Evolutionary conservation across 345 rosid species (phyloP).

Genomic region (Hevea brasiliensis): DNA sequence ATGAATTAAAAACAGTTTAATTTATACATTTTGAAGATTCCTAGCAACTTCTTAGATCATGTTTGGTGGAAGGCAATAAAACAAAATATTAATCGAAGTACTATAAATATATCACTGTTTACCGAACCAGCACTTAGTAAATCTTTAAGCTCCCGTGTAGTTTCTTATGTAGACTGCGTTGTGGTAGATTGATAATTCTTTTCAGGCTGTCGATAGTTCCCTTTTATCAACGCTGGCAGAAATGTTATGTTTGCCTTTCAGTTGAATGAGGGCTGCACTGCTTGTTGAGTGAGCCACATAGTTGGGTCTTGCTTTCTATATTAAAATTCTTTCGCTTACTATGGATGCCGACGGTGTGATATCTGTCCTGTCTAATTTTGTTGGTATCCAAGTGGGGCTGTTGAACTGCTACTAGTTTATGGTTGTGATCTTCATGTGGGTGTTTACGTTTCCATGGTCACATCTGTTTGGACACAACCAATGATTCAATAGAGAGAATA

Average conservation of each 20-base stretch:
- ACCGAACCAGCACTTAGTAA: neutral
- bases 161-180: neutral
- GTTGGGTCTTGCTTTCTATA: neutral
- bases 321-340: neutral
- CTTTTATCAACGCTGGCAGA: neutral
- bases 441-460: neutral
- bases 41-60: neutral
- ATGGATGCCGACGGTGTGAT: neutral
- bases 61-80: neutral
- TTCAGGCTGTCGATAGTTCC: neutral
- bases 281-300: neutral
- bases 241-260: neutral
- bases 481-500: neutral
- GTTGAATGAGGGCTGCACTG: neutral
- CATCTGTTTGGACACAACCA: neutral
- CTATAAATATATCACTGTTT: neutral
- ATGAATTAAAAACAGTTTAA: neutral
- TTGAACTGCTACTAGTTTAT: neutral
- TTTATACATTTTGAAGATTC: neutral
- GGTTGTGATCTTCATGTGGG: neutral
- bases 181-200: neutral
- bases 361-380: neutral
- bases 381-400: neutral
- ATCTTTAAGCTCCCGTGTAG: neutral
- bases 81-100: neutral